Evolutionary conservation across 2,329 filamentous ascomycete genomes (phyloP).

Genomic region (Furcasterigmium sp.): DNA sequence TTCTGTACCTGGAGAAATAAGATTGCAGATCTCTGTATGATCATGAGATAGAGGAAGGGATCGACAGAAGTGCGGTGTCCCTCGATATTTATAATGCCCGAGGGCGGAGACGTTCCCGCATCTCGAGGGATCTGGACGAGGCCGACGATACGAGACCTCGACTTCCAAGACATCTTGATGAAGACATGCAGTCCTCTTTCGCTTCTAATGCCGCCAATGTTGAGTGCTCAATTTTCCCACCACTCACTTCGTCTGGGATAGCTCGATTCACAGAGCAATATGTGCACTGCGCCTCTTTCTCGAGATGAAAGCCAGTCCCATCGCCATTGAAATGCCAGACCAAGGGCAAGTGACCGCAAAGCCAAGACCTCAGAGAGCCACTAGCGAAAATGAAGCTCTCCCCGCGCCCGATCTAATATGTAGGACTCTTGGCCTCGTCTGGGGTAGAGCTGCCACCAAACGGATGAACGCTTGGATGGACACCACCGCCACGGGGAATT

Average conservation of each 20-base stretch:
- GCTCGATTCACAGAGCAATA: not conserved
- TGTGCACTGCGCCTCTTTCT: not conserved
- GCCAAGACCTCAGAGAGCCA: not conserved
- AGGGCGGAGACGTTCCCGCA: not conserved
- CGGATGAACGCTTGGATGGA: not conserved
- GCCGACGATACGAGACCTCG: not conserved
- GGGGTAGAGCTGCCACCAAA: not conserved
- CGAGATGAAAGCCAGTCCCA: not conserved
- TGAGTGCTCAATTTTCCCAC: not conserved
- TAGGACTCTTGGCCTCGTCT: not conserved
- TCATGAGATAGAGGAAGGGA: not conserved
- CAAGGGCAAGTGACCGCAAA: too few relatives aligned
- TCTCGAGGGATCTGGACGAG: not conserved
- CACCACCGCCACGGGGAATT: not conserved
- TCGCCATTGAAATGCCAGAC: too few relatives aligned
- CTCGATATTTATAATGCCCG: not conserved
- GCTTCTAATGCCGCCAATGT: not conserved
- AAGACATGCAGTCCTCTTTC: too few relatives aligned
- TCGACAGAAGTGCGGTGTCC: not conserved
- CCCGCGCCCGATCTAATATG: not conserved
- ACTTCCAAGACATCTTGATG: too few relatives aligned
- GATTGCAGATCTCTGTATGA: constrained; percentile 1
- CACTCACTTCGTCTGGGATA: not conserved
- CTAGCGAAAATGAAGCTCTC: not conserved
- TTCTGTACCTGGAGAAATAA: not conserved